Base-by-base conservation (phyloP, 352 stramenopile genomes). In the Globisporangium echinulatum region DNA sequence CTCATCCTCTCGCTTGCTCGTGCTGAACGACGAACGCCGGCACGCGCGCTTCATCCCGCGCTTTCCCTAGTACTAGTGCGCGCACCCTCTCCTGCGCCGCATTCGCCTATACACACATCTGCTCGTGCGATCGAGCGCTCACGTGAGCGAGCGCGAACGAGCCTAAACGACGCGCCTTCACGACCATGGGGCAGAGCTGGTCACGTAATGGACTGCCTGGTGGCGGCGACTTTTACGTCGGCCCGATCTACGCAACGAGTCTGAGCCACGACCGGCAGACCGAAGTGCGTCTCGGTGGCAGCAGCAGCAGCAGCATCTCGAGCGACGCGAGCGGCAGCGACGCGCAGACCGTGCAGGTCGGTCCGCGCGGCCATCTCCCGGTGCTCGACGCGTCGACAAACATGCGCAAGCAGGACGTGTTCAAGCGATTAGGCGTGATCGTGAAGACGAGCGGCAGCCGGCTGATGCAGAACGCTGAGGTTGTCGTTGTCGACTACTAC, bases 251-350 rank as follows among this genome's bases (percentile, higher is more conserved):
- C 80, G 84, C 82, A 9, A 92, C 82, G 43, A 90, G 79, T 48
- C 68, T 94, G 49, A 94, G 85, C 57, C 82, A 94, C 64, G 85
- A 94, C 63, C 82, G 85, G 19, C 82, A 92, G 69, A 94, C 85
- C 10, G 82, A 94, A 25, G 82, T 94, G 8, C 75, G 82, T 38
- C 63, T 90, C n/a, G 79, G 71, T 49, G 79, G 74, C 10, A 48
- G 61, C 51, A 72, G 79, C 62, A 68, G 66, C 7, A 62, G 59
- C 25, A 64, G 63, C 47, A 58, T 62, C 53, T 8, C 40, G 5
- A 39, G 58, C 52, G 71, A 79, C 63, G 68, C 66, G 7, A 62
- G 62, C 39, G 63, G 64, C 42, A 56, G 64, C 48, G 56, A 44
- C 59, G 38, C 33, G 15, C 50, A 59, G 49, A 91, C 75, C 19